phyloP scores from a whole-genome alignment of 2,329 filamentous ascomycete species.

The Ascosphaera acerosa region DNA sequence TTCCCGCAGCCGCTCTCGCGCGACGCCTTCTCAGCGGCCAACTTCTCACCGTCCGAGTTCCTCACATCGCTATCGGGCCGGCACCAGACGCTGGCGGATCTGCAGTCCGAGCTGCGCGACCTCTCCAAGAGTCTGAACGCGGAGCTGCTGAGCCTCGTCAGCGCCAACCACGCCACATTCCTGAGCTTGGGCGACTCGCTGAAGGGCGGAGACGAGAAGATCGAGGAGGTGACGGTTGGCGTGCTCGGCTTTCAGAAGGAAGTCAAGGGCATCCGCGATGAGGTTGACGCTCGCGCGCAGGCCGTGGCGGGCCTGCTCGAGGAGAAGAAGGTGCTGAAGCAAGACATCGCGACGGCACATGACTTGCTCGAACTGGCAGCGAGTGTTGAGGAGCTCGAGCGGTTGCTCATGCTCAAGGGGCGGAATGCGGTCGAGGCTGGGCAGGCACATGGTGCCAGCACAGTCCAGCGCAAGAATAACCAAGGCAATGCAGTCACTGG shows the following conservation, averaged over 20 bases:
- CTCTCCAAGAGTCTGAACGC: conserved; percentile 54
- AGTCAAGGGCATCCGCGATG: conserved; percentile 44
- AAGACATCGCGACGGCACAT: conserved; percentile 36
- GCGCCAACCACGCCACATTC: conserved; percentile 84
- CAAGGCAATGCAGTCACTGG: conserved; percentile 2
- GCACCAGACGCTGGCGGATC: conserved; percentile 86
- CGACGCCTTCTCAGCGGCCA: conserved; percentile 48
- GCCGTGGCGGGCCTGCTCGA: conserved; percentile 37
- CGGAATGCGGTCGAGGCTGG: conserved; percentile 7
- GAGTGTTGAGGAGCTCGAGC: conserved; percentile 33
- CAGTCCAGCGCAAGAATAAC: conserved; percentile 12
- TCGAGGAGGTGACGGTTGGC: conserved; percentile 72
- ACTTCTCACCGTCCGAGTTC: conserved; percentile 61
- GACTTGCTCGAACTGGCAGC: conserved; percentile 21
- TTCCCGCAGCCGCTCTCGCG: conserved; percentile 72
- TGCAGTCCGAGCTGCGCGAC: conserved; percentile 63
- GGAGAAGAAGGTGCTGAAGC: conserved; percentile 40
- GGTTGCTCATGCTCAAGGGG: conserved; percentile 38
- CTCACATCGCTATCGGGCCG: conserved; percentile 62
- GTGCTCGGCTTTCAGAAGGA: conserved; percentile 66
- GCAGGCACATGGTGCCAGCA: conserved; percentile 10
- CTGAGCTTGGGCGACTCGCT: conserved; percentile 58
- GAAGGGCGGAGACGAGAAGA: conserved; percentile 66
- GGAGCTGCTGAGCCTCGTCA: conserved; percentile 84
- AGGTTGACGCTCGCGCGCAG: conserved; percentile 35